These are phyloP conservation scores for Trametes versicolor DNA, from an alignment of 1,284 basidiomycete species.

Conservation along the genomic window DNA sequence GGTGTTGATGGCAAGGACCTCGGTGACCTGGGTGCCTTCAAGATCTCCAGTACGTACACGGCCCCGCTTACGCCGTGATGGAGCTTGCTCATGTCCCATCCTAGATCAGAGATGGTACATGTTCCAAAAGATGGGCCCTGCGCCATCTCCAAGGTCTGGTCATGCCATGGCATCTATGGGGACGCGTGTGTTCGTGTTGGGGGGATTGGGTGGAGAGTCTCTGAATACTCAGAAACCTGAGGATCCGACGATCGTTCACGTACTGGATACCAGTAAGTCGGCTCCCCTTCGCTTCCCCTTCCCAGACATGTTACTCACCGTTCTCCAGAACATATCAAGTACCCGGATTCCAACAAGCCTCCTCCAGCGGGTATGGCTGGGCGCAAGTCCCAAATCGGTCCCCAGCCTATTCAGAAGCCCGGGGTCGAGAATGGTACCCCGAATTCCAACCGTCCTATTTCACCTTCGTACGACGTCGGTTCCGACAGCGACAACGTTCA, in stretches of 20 bases:
- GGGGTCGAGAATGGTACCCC: slow-evolving; percentile 52
- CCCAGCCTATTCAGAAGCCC: slow-evolving; percentile 40
- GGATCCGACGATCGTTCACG: slow-evolving; percentile 86
- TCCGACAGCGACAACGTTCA: slow-evolving; percentile 65
- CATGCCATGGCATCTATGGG: slow-evolving; percentile 76
- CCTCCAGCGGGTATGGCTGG: slow-evolving; percentile 52
- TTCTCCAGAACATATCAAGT: slow-evolving; percentile 88
- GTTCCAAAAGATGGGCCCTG: slow-evolving; percentile 94
- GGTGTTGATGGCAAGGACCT: slow-evolving; percentile 97
- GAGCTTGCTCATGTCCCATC: slow-evolving; percentile 11
- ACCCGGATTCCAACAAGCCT: slow-evolving; percentile 76
- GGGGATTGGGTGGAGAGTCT: slow-evolving; percentile 89
- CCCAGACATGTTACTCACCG: slow-evolving; percentile 14
- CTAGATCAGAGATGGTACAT: slow-evolving; percentile 83
- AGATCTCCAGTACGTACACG: slow-evolving; percentile 85
- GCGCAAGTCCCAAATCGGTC: slow-evolving; percentile 53
- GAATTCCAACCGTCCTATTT: slow-evolving; percentile 52
- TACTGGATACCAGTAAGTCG: slow-evolving; percentile 91
- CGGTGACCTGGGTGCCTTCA: slow-evolving; percentile 94
- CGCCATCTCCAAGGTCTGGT: slow-evolving; percentile 70
- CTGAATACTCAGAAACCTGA: slow-evolving; percentile 80
- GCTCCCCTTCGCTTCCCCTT: slow-evolving; percentile 18
- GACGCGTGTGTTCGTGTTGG: slow-evolving; percentile 88
- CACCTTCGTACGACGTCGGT: slow-evolving; percentile 56
- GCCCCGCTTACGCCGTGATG: background rate